These are phyloP conservation scores for Podospora sp. DNA, from an alignment of 495 filamentous ascomycete genomes.

Conservation along the genomic window DNA sequence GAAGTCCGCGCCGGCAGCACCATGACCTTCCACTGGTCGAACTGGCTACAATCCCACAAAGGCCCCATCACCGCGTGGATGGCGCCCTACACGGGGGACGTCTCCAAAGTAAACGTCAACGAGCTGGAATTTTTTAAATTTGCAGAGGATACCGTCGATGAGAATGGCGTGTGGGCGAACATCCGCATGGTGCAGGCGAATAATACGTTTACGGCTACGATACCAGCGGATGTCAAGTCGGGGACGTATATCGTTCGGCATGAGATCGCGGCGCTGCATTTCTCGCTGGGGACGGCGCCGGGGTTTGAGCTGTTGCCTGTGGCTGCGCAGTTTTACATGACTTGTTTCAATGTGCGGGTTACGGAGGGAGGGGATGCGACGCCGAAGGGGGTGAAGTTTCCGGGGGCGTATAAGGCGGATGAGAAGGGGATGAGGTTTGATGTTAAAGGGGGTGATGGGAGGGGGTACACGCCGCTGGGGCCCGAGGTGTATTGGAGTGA, in stretches of 20 bases:
- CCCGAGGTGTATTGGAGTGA: conserved; percentile 9
- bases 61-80: conserved; percentile 59
- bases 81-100: conserved; percentile 26
- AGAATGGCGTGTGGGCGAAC: conserved; percentile 48
- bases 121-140: conserved; percentile 69
- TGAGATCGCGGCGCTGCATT: conserved; percentile 39
- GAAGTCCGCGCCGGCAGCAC: conserved; percentile 51
- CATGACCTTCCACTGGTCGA: conserved; percentile 60
- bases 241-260: conserved; percentile 67
- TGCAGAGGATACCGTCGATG: conserved; percentile 54
- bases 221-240: conserved; percentile 56
- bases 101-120: conserved; percentile 59
- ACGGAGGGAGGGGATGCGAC: conserved; percentile 57
- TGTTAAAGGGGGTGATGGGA: conserved; percentile 41
- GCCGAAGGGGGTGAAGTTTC: conserved; percentile 56
- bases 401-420: conserved; percentile 53
- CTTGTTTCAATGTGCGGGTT: conserved; percentile 65
- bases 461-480: conserved; percentile 25
- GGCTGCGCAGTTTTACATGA: conserved; percentile 67
- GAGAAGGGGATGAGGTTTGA: conserved; percentile 13
- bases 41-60: conserved; percentile 63
- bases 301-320: conserved; percentile 20
- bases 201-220: conserved; percentile 59
- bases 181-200: conserved; percentile 55
- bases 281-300: conserved; percentile 18